A percentile compares a stretch with the other conserved stretches of the same genome.
phyloP scores from a whole-genome alignment of 345 rosid genomes.

The Acer negundo region DNA sequence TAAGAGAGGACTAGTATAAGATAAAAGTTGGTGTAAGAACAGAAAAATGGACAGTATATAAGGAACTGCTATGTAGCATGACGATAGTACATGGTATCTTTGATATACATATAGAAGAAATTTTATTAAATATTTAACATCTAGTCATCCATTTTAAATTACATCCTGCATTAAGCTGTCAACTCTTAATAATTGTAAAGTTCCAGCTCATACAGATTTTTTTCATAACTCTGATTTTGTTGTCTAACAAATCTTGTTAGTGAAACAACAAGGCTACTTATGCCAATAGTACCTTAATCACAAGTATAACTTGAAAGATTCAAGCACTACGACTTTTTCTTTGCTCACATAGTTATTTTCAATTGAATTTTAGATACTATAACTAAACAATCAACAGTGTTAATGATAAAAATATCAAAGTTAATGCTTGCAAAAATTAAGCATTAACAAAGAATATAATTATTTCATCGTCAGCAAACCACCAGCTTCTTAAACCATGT shows the following conservation, averaged over 20 bases:
- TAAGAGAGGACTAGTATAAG: conserved; percentile 30
- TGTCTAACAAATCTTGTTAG: not conserved
- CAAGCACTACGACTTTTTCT: not conserved
- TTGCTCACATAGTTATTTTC: not conserved
- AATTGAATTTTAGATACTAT: too few relatives aligned
- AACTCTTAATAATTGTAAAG: not conserved
- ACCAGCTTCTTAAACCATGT: not conserved
- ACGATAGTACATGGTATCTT: not conserved
- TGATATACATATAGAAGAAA: not conserved
- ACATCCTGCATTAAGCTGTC: not conserved
- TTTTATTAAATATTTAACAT: not conserved
- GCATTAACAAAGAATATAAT: not conserved
- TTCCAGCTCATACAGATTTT: not conserved
- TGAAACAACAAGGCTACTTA: not conserved
- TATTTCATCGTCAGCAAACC: not conserved
- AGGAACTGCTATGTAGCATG: not conserved
- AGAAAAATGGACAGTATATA: not conserved
- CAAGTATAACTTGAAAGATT: not conserved
- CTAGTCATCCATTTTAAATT: not conserved
- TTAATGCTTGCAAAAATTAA: too few relatives aligned
- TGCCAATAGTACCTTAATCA: not conserved
- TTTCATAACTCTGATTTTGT: not conserved
- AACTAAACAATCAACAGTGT: not conserved
- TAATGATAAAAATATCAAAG: too few relatives aligned
- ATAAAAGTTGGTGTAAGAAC: conserved; percentile 3